These are phyloP conservation scores for Ceratocystis destructans DNA, from an alignment of 2,329 filamentous ascomycete genomes.

Conservation along the genomic window DNA sequence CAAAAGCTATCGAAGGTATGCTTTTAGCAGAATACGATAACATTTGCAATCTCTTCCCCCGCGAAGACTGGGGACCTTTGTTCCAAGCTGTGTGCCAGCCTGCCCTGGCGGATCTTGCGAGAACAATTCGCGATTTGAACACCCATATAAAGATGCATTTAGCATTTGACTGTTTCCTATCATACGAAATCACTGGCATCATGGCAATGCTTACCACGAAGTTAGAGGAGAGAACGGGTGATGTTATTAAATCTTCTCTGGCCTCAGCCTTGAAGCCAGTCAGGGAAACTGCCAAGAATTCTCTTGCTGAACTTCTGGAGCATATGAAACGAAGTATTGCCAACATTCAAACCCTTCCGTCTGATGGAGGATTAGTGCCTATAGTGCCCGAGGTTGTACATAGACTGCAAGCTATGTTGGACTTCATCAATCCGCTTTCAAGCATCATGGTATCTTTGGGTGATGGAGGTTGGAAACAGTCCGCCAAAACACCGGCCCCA, in stretches of 20 bases:
- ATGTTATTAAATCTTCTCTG: constrained; percentile 62
- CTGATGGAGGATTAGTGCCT: constrained; percentile 64
- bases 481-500: constrained; percentile 39
- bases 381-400: constrained; percentile 75
- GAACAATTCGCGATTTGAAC: constrained; percentile 80
- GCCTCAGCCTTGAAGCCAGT: constrained; percentile 79
- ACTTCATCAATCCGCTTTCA: constrained; percentile 71
- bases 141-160: constrained; percentile 76
- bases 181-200: constrained; percentile 89
- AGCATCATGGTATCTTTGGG: constrained; percentile 86
- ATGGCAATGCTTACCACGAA: constrained; percentile 66
- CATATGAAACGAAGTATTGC: constrained; percentile 62
- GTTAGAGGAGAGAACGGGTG: constrained; percentile 69
- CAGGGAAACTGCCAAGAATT: constrained; percentile 79
- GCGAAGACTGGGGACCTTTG: constrained; percentile 70
- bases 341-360: constrained; percentile 52
- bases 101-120: constrained; percentile 66
- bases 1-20: constrained; percentile 72
- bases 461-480: constrained; percentile 74
- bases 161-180: constrained; percentile 82
- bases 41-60: constrained; percentile 71
- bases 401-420: constrained; percentile 71
- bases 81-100: constrained; percentile 67
- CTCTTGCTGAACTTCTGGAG: constrained; percentile 68
- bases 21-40: constrained; percentile 84